Evolutionary conservation across 2,329 filamentous ascomycete genomes (phyloP), one percentile per base, ranked within the genome.

Genomic region (Cercospora janseana): DNA sequence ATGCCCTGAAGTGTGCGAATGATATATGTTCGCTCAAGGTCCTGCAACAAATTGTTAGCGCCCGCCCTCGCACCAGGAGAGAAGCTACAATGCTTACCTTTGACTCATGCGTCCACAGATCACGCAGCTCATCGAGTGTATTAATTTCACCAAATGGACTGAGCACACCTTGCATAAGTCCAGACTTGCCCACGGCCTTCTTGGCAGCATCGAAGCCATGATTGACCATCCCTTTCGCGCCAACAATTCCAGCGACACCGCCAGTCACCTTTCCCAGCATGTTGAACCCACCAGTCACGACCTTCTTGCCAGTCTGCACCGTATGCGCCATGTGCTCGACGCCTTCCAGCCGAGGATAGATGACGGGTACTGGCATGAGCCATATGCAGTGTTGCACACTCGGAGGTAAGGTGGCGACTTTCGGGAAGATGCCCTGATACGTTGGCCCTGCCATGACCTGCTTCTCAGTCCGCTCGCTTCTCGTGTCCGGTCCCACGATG

Each of bases 61-160:
- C 16, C n/a, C 3, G 4, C n/a, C 1, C 28, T 6, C 59, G 57
- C 23, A 41, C 28, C 42, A 51, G 48, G 50, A 41, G 29, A 46
- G 15, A n/a, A n/a, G n/a, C n/a, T n/a, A n/a, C n/a, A n/a, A 8
- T 13, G 18, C 62, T 52, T 69, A 83, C 81, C 75, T 97, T 98
- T 45, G 87, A 91, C 44, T 97, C 92, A 65, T 98, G 93, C 16
- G 93, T 98, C 93, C 93, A 98, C 77, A 95, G 86, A 68, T 98
- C 93, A 66, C 92, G 85, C 51, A 97, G 75, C 66, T 97, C 93
- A 71, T 98, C 93, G 46, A 93, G 83, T 43, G 97, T 82, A 64
- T 96, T 93, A 54, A 98, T 85, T 60, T 97, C 93, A 47, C 93
- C 93, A 68, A 98, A 98, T 27, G 94, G 91, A 72, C 90, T 96